Conservation (phyloP, 2,329 filamentous ascomycete genomes). For the Sphaerulina populicola region DNA sequence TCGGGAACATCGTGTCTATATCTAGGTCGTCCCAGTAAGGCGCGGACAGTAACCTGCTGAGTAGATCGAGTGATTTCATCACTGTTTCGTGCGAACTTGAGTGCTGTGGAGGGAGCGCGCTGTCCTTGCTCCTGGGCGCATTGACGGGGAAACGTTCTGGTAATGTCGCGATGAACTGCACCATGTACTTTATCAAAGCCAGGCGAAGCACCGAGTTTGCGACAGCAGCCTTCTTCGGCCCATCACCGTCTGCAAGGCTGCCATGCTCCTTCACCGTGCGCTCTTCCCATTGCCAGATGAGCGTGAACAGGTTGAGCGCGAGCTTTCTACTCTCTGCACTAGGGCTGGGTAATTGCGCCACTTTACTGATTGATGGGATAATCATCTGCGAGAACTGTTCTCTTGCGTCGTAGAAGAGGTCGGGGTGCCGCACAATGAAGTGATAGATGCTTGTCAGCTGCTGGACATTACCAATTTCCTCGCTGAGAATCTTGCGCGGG, state of each 20-base stretch:
- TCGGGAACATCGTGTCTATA: constrained; percentile 73
- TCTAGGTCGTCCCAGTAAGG: constrained; percentile 89
- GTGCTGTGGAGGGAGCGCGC: constrained; percentile 34
- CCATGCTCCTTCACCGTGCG: constrained; percentile 59
- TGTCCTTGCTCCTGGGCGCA: constrained; percentile 58
- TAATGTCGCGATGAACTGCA: constrained; percentile 86
- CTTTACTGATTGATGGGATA: constrained; percentile 79
- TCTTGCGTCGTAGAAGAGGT: constrained; percentile 88
- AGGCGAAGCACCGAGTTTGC: constrained; percentile 52
- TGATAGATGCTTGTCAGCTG: constrained; percentile 97
- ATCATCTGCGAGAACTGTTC: constrained; percentile 87
- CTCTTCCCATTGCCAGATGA: constrained; percentile 92
- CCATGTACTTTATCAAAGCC: constrained; percentile 86
- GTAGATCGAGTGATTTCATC: constrained; percentile 71
- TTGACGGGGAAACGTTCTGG: constrained; percentile 67
- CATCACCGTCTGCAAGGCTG: constrained; percentile 26
- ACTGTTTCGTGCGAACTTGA: constrained; percentile 60
- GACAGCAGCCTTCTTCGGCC: constrained; percentile 31
- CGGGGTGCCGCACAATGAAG: constrained; percentile 84
- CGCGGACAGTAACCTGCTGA: constrained; percentile 76
- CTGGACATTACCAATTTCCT: constrained; percentile 89
- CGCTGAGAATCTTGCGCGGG: constrained; percentile 80
- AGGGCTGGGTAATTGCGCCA: constrained; percentile 71
- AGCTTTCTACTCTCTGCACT: constrained; percentile 89
- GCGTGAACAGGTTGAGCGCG: constrained; percentile 77